Evolutionary conservation across 768 basidiomycete species (phyloP).

Genomic region (Lactarius sp.): DNA sequence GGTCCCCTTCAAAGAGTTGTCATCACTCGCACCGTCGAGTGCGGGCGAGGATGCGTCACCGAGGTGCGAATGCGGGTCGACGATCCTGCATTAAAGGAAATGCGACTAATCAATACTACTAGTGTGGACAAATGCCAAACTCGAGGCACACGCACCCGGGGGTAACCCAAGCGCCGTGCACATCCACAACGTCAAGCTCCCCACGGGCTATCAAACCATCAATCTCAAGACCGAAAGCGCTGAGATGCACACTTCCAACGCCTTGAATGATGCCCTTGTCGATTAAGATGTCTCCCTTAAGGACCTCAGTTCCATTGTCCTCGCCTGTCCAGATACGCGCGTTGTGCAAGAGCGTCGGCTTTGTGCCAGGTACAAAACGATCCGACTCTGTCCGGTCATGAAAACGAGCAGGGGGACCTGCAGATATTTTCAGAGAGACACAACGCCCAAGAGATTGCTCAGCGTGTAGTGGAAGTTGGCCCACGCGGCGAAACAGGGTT

Average conservation of each 20-base stretch:
- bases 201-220: conserved; percentile 17
- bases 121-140: background rate
- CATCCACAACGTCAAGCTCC: conserved; percentile 48
- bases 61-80: conserved; percentile 47
- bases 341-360: conserved; percentile 61
- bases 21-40: conserved; percentile 35
- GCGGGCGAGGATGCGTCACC: conserved; percentile 35
- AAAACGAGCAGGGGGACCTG: conserved; percentile 47
- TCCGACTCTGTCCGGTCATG: conserved; percentile 52
- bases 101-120: background rate
- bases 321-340: conserved; percentile 82
- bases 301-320: conserved; percentile 59
- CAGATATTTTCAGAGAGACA: conserved; percentile 35
- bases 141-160: conserved; percentile 44
- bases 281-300: conserved; percentile 62
- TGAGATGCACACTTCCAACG: conserved; percentile 43
- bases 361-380: conserved; percentile 59
- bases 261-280: conserved; percentile 63
- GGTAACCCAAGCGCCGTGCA: conserved; percentile 69
- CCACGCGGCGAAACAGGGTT: conserved; percentile 2
- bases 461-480: conserved; percentile 11
- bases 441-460: conserved; percentile 33
- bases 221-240: conserved; percentile 24
- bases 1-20: conserved; percentile 37
- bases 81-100: conserved; percentile 30